Percentiles rank a stretch among this genome's conserved stretches.
These are phyloP conservation scores for Oehlia diaphana DNA, from an alignment of 192 early-diverging fungal genomes.

Conservation along the genomic window DNA sequence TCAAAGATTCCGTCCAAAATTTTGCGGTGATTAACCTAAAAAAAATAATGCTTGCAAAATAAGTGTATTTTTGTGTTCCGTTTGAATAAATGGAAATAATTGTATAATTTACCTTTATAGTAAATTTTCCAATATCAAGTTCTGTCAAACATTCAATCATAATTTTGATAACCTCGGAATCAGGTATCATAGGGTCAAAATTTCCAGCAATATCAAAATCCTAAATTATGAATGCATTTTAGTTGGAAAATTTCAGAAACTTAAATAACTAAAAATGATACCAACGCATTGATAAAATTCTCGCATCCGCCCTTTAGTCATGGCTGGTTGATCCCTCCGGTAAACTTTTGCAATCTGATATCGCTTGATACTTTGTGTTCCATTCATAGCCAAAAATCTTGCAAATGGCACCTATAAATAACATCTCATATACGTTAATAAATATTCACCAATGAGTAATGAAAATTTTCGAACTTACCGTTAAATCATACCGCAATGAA, in stretches of 20 bases:
- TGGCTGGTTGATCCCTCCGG: conserved; percentile 95
- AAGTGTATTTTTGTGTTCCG: neutral
- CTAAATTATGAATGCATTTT: conserved; percentile 32
- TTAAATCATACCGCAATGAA: conserved; percentile 95
- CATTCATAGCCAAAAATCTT: conserved; percentile 92
- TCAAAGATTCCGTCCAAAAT: conserved; percentile 97
- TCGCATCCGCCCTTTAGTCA: conserved; percentile 98
- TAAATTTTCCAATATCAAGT: conserved; percentile 87
- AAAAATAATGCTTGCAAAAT: neutral
- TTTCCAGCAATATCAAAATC: conserved; percentile 97
- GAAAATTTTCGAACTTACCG: conserved; percentile 48
- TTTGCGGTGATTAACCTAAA: conserved; percentile 90
- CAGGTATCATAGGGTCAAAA: conserved; percentile 97
- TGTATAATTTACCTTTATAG: conserved; percentile 69
- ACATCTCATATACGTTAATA: neutral
- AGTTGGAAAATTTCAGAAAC: neutral
- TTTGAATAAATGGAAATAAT: conserved; percentile 24
- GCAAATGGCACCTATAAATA: conserved; percentile 82
- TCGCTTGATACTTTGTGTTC: conserved; percentile 84
- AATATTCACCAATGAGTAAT: neutral
- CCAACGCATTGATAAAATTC: conserved; percentile 96
- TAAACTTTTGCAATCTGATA: conserved; percentile 99
- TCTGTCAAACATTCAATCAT: conserved; percentile 77
- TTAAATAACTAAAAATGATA: neutral
- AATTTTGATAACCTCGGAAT: conserved; percentile 85